Evolutionary conservation across 805 yeast genomes (phyloP).

Genomic region (Saccharomycopsis malanga): DNA sequence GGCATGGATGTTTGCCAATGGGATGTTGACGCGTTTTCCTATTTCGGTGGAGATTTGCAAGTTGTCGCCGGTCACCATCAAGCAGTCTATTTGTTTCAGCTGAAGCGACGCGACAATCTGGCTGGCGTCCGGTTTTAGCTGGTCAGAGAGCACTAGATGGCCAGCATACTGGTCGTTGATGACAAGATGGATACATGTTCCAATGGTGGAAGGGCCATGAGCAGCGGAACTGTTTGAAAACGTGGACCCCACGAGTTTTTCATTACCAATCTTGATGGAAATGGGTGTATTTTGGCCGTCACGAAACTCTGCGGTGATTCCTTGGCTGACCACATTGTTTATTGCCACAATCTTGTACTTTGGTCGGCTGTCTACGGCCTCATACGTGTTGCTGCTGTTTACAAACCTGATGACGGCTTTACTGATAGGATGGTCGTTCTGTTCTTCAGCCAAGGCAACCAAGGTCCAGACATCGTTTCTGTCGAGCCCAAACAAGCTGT

Average conservation of each 20-base stretch:
- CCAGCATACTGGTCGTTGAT: conserved; percentile 59
- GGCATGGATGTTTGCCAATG: conserved; percentile 56
- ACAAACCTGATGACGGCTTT: conserved; percentile 3
- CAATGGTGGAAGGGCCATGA: conserved; percentile 6
- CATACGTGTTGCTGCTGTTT: neutral
- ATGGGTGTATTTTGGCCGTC: conserved; percentile 23
- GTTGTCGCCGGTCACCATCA: conserved; percentile 89
- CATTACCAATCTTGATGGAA: conserved; percentile 49
- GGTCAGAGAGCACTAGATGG: conserved; percentile 58
- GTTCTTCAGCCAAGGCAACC: conserved; percentile 43
- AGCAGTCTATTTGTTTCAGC: conserved; percentile 51
- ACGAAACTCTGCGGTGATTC: conserved; percentile 28
- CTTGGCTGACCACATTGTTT: conserved; percentile 34
- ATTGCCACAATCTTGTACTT: conserved; percentile 22
- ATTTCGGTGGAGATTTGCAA: conserved; percentile 52
- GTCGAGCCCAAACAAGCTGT: conserved; percentile 27
- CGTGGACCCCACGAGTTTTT: conserved; percentile 31
- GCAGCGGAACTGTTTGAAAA: neutral
- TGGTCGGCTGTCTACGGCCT: neutral
- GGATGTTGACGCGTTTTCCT: conserved; percentile 63
- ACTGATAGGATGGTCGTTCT: conserved; percentile 73
- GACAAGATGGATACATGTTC: conserved; percentile 36
- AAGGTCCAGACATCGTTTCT: conserved; percentile 21
- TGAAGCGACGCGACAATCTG: conserved; percentile 51
- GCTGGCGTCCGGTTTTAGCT: conserved; percentile 56